These are phyloP conservation scores for Yamadazyma diddensiae DNA, from an alignment of 1,139 yeast genomes.

Conservation along the genomic window DNA sequence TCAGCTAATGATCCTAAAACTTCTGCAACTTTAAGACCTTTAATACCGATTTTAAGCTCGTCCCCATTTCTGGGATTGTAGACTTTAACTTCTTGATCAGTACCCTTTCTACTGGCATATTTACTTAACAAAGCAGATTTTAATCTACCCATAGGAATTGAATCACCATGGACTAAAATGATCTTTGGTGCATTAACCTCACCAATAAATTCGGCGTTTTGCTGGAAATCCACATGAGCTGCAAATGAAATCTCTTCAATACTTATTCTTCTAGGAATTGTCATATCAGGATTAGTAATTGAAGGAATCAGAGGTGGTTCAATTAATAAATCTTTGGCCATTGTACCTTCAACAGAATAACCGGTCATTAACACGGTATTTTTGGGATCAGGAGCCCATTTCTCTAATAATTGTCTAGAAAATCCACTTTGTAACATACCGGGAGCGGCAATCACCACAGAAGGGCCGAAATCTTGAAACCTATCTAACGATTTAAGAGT, in stretches of 20 bases:
- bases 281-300: constrained; percentile 69
- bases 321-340: constrained; percentile 85
- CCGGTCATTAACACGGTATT: constrained; percentile 89
- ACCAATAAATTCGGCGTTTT: constrained; percentile 88
- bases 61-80: constrained; percentile 93
- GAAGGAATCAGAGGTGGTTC: constrained; percentile 92
- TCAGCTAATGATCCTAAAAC: constrained; percentile 79
- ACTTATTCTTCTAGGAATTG: constrained; percentile 80
- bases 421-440: constrained; percentile 98
- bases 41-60: constrained; percentile 69
- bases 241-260: constrained; percentile 98
- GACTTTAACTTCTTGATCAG: constrained; percentile 88
- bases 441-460: constrained; percentile 95
- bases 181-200: constrained; percentile 78
- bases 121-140: constrained; percentile 90
- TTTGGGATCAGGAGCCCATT: constrained; percentile 97
- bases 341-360: constrained; percentile 96
- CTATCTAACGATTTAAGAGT: constrained; percentile 76
- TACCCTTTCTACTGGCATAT: constrained; percentile 76
- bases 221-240: constrained; percentile 96
- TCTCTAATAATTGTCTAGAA: constrained; percentile 83
- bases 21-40: constrained; percentile 81
- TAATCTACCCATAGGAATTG: constrained; percentile 95
- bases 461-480: constrained; percentile 92
- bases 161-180: constrained; percentile 96